phyloP scores from a whole-genome alignment of 129 eudicot genomes.

The Flaveria bidentis region DNA sequence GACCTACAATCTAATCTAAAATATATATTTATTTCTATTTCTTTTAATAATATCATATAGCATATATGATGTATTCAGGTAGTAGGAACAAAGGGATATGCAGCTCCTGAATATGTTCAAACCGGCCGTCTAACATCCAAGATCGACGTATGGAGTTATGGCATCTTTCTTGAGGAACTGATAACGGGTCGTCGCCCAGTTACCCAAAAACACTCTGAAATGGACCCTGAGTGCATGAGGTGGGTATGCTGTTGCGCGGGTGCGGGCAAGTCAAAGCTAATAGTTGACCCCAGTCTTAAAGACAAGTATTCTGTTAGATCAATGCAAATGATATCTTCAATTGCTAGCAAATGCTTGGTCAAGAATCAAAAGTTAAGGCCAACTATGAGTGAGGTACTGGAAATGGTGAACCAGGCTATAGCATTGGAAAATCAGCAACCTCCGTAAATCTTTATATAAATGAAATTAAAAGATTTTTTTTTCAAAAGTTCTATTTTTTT shows the following conservation, averaged over 20 bases:
- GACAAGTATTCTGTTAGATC: slow-evolving; percentile 37
- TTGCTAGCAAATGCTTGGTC: slow-evolving; percentile 62
- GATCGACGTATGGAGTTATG: slow-evolving; percentile 71
- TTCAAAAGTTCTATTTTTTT: neutral
- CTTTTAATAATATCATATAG: slow-evolving; percentile 3
- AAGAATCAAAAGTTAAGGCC: slow-evolving; percentile 55
- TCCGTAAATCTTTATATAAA: neutral
- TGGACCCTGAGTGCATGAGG: slow-evolving; percentile 47
- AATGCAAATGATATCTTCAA: slow-evolving; percentile 40
- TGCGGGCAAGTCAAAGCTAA: slow-evolving; percentile 44
- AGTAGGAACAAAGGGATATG: slow-evolving; percentile 78
- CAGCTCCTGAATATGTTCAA: slow-evolving; percentile 82
- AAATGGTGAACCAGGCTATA: slow-evolving; percentile 51
- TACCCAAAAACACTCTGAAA: slow-evolving; percentile 48
- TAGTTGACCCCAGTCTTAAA: slow-evolving; percentile 62
- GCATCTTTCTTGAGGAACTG: slow-evolving; percentile 68
- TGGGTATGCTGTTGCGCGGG: slow-evolving; percentile 56
- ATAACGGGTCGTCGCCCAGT: slow-evolving; percentile 63
- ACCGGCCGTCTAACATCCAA: slow-evolving; percentile 72
- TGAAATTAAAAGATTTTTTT: neutral
- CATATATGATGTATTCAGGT: slow-evolving; percentile 38
- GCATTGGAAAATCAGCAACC: slow-evolving; percentile 9
- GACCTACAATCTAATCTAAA: neutral
- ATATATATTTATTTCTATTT: neutral
- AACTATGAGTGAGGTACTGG: slow-evolving; percentile 66